phyloP scores from a whole-genome alignment of 78 protist genomes.

The Pelomyxa schiedti region DNA sequence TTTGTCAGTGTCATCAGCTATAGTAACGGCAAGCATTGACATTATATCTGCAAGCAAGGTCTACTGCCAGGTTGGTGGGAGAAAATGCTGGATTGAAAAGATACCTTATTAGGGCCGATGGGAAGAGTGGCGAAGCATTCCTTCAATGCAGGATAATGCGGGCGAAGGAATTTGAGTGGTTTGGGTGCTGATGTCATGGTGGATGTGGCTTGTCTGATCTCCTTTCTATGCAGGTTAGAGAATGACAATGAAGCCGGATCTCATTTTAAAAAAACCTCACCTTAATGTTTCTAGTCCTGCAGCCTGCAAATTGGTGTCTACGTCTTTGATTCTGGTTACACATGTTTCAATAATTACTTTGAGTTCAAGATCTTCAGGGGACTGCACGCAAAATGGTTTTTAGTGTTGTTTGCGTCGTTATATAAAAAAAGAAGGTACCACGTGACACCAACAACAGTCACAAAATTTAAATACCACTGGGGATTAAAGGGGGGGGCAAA shows the following conservation, averaged over 20 bases:
- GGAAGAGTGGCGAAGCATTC: constrained; percentile 1
- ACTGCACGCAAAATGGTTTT: not conserved
- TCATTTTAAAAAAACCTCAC: constrained; percentile 2
- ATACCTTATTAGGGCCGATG: constrained; percentile 23
- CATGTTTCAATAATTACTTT: too few relatives aligned
- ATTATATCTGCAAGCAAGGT: constrained; percentile 70
- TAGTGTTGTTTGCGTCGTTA: not conserved
- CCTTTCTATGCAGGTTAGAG: too few relatives aligned
- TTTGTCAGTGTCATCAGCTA: constrained; percentile 27
- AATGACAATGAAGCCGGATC: constrained; percentile 23
- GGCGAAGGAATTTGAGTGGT: constrained; percentile 91
- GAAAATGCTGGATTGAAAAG: not conserved
- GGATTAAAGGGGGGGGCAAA: not conserved
- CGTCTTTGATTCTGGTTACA: not conserved
- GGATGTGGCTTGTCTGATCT: constrained; percentile 70
- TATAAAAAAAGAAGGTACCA: too few relatives aligned
- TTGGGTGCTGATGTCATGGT: constrained; percentile 95
- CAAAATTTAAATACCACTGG: not conserved
- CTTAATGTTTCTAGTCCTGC: not conserved
- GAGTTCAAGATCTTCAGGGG: not conserved
- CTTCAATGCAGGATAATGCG: constrained; percentile 59
- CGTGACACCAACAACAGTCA: too few relatives aligned
- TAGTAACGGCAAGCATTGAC: constrained; percentile 87
- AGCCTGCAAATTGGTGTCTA: not conserved
- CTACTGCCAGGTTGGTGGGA: constrained; percentile 4